phyloP scores from a whole-genome alignment of 192 early-diverging fungal species.

The Coemansia sp. region DNA sequence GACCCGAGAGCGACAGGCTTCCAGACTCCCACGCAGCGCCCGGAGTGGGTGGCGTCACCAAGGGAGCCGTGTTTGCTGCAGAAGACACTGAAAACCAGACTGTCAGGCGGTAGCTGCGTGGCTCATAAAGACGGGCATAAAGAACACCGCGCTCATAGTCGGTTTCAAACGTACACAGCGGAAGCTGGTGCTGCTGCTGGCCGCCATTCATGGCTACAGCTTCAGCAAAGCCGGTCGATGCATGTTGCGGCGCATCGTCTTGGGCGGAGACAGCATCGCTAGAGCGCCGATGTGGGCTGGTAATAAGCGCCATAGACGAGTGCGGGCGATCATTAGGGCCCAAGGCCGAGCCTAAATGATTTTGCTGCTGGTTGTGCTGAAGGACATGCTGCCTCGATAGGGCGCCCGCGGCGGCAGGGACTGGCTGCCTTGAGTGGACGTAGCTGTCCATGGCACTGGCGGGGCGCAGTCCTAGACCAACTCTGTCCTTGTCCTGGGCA shows the following conservation, averaged over 20 bases:
- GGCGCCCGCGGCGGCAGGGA: neutral
- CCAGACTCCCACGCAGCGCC: conserved; percentile 9
- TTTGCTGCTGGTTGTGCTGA: neutral
- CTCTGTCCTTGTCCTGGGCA: neutral
- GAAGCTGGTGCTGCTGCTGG: neutral
- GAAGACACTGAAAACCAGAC: conserved; percentile 13
- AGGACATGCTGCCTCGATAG: no score
- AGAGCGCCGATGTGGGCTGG: neutral
- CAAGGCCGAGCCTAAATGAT: neutral
- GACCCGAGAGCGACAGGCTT: conserved; percentile 3
- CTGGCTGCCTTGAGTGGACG: neutral
- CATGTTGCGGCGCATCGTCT: neutral
- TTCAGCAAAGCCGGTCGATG: neutral
- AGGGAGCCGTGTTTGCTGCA: conserved; percentile 1
- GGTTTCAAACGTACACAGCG: conserved; percentile 8
- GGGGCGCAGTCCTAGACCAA: conserved; percentile 1
- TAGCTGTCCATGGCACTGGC: conserved; percentile 3
- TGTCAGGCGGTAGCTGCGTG: conserved; percentile 6
- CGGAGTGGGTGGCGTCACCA: no score
- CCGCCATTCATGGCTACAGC: neutral
- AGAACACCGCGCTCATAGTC: conserved; percentile 11
- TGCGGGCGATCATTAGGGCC: conserved; percentile 7
- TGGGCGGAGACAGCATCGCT: neutral
- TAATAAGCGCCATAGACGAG: conserved; percentile 19
- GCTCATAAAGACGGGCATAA: conserved; percentile 9